Conservation (phyloP, 768 basidiomycete genomes). For the Serendipita indica region DNA sequence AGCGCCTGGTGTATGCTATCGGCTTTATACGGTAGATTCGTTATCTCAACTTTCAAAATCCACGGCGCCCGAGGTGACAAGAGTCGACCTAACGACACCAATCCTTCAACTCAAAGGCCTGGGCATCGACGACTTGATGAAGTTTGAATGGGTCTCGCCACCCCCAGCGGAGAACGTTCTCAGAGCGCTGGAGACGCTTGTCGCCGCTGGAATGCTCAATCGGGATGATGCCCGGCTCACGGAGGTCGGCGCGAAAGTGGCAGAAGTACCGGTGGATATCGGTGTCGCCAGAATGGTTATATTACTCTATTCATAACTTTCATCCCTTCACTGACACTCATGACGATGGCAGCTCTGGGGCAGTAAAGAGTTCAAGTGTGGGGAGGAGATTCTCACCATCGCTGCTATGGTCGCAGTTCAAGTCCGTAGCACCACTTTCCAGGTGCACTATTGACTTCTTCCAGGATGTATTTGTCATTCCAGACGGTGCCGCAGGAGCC, state of each 20-base stretch:
- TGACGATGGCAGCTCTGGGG: conserved; percentile 63
- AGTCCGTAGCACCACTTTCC: conserved; percentile 25
- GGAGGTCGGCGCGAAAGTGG: conserved; percentile 65
- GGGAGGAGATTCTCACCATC: conserved; percentile 91
- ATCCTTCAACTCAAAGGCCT: conserved; percentile 89
- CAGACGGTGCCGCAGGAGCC: conserved; percentile 72
- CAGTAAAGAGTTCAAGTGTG: conserved; percentile 75
- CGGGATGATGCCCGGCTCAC: conserved; percentile 61
- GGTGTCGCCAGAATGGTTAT: conserved; percentile 84
- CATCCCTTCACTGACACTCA: not conserved
- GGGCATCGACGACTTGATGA: conserved; percentile 89
- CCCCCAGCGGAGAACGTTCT: conserved; percentile 79
- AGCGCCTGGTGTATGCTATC: conserved; percentile 80
- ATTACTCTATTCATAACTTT: not conserved
- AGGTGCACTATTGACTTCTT: not conserved
- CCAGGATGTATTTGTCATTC: conserved; percentile 81
- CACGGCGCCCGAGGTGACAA: conserved; percentile 79
- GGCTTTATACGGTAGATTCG: conserved; percentile 60
- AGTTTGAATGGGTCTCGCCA: conserved; percentile 86
- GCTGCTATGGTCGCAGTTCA: conserved; percentile 92
- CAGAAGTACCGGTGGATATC: conserved; percentile 89
- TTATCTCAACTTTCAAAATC: conserved; percentile 47
- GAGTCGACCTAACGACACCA: conserved; percentile 80
- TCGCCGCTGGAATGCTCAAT: conserved; percentile 68
- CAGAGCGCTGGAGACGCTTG: conserved; percentile 71